Conservation (phyloP, 2,329 filamentous ascomycete genomes). For the Byssochlamys sp. region DNA sequence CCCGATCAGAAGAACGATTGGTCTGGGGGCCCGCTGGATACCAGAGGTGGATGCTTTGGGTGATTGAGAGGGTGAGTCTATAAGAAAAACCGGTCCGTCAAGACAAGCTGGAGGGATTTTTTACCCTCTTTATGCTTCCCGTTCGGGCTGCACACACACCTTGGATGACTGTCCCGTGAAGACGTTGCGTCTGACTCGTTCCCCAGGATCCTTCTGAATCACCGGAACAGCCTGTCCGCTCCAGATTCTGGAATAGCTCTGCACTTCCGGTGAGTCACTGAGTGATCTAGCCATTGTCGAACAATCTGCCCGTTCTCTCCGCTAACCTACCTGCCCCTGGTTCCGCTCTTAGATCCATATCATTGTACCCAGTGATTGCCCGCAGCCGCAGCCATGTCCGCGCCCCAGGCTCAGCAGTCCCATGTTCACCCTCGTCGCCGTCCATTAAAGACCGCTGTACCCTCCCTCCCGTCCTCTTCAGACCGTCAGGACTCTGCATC, state of each 20-base stretch:
- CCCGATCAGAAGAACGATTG: neutral
- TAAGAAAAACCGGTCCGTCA: neutral
- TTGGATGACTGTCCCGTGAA: neutral
- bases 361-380: constrained; percentile 3
- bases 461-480: constrained; percentile 18
- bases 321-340: constrained; percentile 2
- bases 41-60: neutral
- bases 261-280: constrained; percentile 10
- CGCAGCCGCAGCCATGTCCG: constrained; percentile 20
- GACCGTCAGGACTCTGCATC: constrained; percentile 11
- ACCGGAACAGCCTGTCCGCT: constrained; percentile 4
- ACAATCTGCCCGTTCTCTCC: constrained; percentile 5
- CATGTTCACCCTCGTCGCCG: constrained; percentile 28
- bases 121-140: neutral
- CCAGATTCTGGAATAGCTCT: neutral
- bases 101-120: neutral
- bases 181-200: constrained; percentile 10
- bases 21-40: neutral
- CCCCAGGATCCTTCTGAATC: constrained; percentile 11
- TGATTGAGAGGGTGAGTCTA: constrained; percentile 1
- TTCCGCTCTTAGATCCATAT: constrained; percentile 2
- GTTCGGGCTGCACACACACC: neutral
- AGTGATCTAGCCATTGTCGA: constrained; percentile 2
- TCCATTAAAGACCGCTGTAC: constrained; percentile 20
- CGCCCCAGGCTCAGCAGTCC: constrained; percentile 14